These are phyloP conservation scores for Rhizoctonia solani DNA, from an alignment of 1,284 basidiomycete genomes.

Conservation along the genomic window DNA sequence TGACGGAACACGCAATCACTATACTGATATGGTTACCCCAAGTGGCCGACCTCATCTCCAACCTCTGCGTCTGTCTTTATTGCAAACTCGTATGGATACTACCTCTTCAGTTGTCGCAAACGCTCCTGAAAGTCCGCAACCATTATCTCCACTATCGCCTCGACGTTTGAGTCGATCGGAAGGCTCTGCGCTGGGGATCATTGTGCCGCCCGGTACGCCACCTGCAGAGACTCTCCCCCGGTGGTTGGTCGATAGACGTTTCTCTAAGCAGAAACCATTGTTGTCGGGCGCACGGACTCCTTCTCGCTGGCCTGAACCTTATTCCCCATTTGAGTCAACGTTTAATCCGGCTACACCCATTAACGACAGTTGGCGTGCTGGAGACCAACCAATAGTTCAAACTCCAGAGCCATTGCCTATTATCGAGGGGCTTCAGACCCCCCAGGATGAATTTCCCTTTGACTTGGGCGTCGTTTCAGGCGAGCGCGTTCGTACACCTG, in stretches of 20 bases:
- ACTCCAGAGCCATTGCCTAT: slow-evolving; percentile 3
- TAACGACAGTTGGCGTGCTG: slow-evolving; percentile 1
- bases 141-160: slow-evolving; percentile 25
- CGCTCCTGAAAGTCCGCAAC: slow-evolving; percentile 11
- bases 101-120: slow-evolving; percentile 3
- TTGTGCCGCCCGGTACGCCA: slow-evolving; percentile 28
- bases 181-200: slow-evolving; percentile 27
- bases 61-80: slow-evolving; percentile 23
- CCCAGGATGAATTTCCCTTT: slow-evolving; percentile 21
- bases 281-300: slow-evolving; percentile 1
- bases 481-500: slow-evolving; percentile 16
- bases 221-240: slow-evolving; percentile 18
- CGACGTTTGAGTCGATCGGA: slow-evolving; percentile 9
- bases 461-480: slow-evolving; percentile 6
- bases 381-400: slow-evolving; percentile 3
- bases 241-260: slow-evolving; percentile 16
- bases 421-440: not conserved
- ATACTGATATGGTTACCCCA: not conserved
- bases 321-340: not conserved
- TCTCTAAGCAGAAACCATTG: not conserved
- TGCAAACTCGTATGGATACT: slow-evolving; percentile 18
- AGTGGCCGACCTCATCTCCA: slow-evolving; percentile 1
- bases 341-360: slow-evolving; percentile 7
- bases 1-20: not conserved
- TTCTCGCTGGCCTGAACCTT: not conserved